Conservation (phyloP, 2,329 filamentous ascomycete genomes). For the Sporothrix phasma region DNA sequence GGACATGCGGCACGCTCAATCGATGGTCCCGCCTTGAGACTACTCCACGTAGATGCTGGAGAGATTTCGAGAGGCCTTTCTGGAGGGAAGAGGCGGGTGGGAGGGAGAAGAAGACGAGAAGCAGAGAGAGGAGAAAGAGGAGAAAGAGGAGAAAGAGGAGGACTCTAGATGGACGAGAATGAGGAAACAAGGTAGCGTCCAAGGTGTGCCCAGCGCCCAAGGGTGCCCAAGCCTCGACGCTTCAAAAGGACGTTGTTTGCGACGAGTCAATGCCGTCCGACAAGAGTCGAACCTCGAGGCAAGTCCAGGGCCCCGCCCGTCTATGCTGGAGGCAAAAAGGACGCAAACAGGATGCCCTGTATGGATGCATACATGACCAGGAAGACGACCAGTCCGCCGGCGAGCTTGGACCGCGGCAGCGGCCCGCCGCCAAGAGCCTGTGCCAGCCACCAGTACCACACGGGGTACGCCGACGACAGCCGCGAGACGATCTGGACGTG, state of each 20-base stretch:
- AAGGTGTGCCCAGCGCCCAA: no score
- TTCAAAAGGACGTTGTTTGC: no score
- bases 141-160: not conserved
- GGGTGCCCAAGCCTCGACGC: no score
- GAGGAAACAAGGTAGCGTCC: no score
- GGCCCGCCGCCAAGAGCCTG: slow-evolving; percentile 23
- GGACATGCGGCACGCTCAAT: no score
- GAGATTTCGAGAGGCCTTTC: no score
- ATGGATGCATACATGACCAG: slow-evolving; percentile 76
- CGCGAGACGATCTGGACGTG: slow-evolving; percentile 93
- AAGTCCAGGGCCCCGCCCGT: not conserved
- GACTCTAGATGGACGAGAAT: not conserved
- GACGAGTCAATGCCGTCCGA: not conserved
- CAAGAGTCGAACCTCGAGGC: not conserved
- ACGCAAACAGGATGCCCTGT: slow-evolving; percentile 76
- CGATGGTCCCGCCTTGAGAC: no score
- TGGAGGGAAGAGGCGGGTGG: no score
- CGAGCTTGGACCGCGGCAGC: slow-evolving; percentile 5
- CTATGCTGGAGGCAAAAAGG: slow-evolving; percentile 81
- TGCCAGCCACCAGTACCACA: slow-evolving; percentile 82
- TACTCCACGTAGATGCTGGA: no score
- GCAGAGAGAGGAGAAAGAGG: not conserved
- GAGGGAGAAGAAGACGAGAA: not conserved
- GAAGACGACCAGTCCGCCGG: slow-evolving; percentile 43
- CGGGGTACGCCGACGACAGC: slow-evolving; percentile 74